Conservation (phyloP, 2,329 filamentous ascomycete genomes). For the Xylariaceae sp. region DNA sequence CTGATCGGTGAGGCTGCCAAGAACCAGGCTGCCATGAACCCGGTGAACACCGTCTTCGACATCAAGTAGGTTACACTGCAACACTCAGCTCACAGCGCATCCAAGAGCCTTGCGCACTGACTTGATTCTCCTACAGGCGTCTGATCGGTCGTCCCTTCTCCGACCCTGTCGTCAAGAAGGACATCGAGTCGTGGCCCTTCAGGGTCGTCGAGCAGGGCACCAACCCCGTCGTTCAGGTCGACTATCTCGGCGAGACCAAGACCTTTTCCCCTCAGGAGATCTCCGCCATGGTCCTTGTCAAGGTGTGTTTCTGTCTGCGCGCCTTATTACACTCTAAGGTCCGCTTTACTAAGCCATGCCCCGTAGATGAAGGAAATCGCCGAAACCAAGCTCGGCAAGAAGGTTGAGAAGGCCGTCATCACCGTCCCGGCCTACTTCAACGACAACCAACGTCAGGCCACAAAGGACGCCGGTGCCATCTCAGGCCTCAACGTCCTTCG, state of each 20-base stretch:
- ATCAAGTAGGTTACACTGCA: constrained; percentile 70
- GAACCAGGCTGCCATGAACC: constrained; percentile 99
- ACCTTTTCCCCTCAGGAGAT: constrained; percentile 97
- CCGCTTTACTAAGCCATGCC: constrained; percentile 17
- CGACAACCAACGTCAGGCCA: constrained; percentile 99
- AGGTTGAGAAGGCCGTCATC: constrained; percentile 98
- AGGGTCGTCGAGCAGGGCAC: constrained; percentile 89
- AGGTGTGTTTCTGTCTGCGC: constrained; percentile 57
- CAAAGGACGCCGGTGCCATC: constrained; percentile 98
- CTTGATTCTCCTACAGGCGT: constrained; percentile 57
- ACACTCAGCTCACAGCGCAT: neutral
- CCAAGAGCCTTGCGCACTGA: neutral
- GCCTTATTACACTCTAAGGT: neutral
- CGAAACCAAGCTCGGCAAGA: constrained; percentile 97
- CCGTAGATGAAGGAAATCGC: constrained; percentile 97
- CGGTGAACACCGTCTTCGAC: constrained; percentile 95
- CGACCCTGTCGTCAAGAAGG: constrained; percentile 97
- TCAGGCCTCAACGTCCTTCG: constrained; percentile 96
- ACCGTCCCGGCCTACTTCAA: constrained; percentile 99
- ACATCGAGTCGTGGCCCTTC: constrained; percentile 98
- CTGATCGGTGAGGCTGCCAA: constrained; percentile 99
- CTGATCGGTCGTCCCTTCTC: constrained; percentile 95
- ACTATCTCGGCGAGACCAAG: constrained; percentile 94
- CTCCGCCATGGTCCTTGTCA: constrained; percentile 96
- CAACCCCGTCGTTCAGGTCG: constrained; percentile 87